These are phyloP conservation scores for Carex cristatella DNA, from an alignment of 176 grass and related monocot genomes.

Conservation along the genomic window DNA sequence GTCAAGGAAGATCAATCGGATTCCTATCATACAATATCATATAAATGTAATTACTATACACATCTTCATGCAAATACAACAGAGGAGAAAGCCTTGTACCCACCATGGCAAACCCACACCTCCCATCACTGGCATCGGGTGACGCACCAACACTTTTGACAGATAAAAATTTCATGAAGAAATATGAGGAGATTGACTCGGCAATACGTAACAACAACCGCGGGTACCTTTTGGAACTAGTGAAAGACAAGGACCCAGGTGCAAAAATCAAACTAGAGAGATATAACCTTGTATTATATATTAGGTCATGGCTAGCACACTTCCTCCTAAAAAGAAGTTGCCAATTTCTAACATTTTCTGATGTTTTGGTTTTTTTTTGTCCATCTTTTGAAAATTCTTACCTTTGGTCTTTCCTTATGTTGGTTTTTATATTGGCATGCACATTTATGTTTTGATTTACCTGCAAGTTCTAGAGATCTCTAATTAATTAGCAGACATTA, in stretches of 20 bases:
- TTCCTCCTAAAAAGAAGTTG: neutral
- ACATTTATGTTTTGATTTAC: neutral
- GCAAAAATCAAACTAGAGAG: neutral
- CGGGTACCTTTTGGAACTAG: neutral
- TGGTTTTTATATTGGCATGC: neutral
- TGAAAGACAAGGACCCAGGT: neutral
- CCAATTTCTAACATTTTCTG: neutral
- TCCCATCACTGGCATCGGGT: neutral
- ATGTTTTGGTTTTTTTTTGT: neutral
- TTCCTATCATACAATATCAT: neutral
- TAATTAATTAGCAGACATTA: neutral
- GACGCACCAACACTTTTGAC: neutral
- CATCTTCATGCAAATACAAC: neutral
- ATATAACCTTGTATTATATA: neutral
- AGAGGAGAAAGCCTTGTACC: neutral
- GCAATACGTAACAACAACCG: neutral
- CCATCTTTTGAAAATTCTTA: neutral
- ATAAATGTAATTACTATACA: neutral
- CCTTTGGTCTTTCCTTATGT: neutral
- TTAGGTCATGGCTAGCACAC: neutral
- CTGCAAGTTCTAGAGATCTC: neutral
- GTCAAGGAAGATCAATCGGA: neutral
- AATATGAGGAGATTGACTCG: slow-evolving; percentile 1
- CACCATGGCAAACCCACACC: neutral
- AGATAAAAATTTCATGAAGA: neutral